Evolutionary conservation across 108 stramenopile genomes (phyloP).

Genomic region (Stephanodiscus minutulus): DNA sequence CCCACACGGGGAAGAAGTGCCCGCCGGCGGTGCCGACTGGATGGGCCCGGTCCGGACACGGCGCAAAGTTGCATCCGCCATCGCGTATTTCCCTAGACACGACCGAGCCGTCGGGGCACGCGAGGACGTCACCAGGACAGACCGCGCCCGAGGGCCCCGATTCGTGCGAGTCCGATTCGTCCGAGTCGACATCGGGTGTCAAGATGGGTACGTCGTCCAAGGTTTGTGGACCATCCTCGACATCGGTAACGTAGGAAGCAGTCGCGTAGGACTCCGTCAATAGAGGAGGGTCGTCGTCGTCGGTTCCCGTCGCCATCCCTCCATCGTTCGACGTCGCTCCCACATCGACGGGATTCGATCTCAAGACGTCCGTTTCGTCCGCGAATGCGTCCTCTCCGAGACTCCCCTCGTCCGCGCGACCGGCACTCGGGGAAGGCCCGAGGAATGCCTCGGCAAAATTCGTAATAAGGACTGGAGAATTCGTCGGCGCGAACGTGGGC

Average conservation of each 20-base stretch:
- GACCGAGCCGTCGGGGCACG: constrained; percentile 27
- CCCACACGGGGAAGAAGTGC: constrained; percentile 42
- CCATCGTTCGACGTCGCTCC: not conserved
- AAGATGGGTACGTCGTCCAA: no score
- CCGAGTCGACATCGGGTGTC: no score
- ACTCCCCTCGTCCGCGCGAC: not conserved
- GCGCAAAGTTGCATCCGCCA: constrained; percentile 16
- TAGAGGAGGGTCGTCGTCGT: no score
- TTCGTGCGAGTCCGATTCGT: not conserved
- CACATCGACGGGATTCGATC: not conserved
- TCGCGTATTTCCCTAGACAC: constrained; percentile 8
- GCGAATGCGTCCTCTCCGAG: not conserved
- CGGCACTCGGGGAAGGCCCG: not conserved
- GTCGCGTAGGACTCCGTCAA: no score
- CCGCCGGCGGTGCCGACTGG: constrained; percentile 5
- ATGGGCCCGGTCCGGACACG: constrained; percentile 9
- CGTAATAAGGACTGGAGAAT: no score
- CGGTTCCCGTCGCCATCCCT: no score
- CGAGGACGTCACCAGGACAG: constrained; percentile 2
- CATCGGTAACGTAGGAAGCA: no score
- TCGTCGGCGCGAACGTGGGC: no score
- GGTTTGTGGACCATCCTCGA: no score
- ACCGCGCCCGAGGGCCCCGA: not conserved
- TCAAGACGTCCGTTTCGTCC: not conserved
- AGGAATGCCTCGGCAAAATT: not conserved